These are phyloP conservation scores for Pleurotus platypus DNA, from an alignment of 768 basidiomycete species.

Conservation along the genomic window DNA sequence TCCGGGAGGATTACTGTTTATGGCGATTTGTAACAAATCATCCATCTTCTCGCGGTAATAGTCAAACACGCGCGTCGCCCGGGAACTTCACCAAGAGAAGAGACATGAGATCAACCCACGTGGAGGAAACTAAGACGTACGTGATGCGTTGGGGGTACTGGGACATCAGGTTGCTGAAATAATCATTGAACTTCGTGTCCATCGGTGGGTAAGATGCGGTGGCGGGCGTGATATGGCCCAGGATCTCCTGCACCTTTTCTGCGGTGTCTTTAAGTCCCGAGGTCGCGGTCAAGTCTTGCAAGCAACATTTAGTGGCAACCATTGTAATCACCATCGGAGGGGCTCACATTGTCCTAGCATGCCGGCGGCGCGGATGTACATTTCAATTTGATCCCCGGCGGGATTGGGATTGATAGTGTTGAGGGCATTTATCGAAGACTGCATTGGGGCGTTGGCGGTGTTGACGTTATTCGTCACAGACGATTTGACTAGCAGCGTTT, in stretches of 20 bases:
- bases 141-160: neutral
- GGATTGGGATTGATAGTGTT: neutral
- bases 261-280: neutral
- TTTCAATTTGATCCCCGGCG: neutral
- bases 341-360: neutral
- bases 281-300: neutral
- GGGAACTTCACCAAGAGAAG: neutral
- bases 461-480: neutral
- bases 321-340: neutral
- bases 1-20: neutral
- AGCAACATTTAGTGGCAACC: too few relatives aligned
- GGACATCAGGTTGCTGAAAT: neutral
- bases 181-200: neutral
- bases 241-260: neutral
- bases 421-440: neutral
- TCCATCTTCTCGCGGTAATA: neutral
- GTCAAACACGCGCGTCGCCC: neutral
- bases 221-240: neutral
- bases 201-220: neutral
- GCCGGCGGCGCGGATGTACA: neutral
- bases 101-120: neutral
- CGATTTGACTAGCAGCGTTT: neutral
- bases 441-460: neutral
- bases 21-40: neutral
- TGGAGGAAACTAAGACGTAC: neutral